Evolutionary conservation across 1,284 basidiomycete genomes (phyloP).

Genomic region (Apiotrichum domesticum): DNA sequence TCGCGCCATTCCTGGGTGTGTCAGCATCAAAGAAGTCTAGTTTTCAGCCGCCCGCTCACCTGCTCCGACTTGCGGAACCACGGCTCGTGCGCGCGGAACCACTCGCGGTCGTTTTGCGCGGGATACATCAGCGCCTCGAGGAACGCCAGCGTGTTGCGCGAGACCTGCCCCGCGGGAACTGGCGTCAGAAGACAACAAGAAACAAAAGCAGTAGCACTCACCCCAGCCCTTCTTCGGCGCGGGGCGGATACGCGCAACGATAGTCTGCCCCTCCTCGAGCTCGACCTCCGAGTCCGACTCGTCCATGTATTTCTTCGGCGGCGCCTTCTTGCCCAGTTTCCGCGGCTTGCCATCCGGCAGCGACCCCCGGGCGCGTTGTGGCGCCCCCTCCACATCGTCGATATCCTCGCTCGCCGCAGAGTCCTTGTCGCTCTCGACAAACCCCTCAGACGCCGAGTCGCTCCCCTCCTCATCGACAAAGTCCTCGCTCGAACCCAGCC

Average conservation of each 20-base stretch:
- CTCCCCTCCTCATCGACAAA: slow-evolving; percentile 1
- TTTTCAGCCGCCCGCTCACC: slow-evolving; percentile 18
- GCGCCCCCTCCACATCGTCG: slow-evolving; percentile 6
- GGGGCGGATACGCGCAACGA: slow-evolving; percentile 47
- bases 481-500: too few species aligned
- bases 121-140: slow-evolving; percentile 64
- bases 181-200: not conserved
- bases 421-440: slow-evolving; percentile 23
- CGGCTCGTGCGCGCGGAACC: slow-evolving; percentile 61
- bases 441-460: slow-evolving; percentile 17
- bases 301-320: slow-evolving; percentile 3
- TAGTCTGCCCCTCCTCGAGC: slow-evolving; percentile 33
- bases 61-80: slow-evolving; percentile 73
- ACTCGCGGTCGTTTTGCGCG: slow-evolving; percentile 76
- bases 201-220: slow-evolving; percentile 38
- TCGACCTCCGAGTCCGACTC: slow-evolving; percentile 28
- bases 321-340: not conserved
- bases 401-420: slow-evolving; percentile 32
- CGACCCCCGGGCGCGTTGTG: slow-evolving; percentile 5
- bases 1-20: slow-evolving; percentile 64
- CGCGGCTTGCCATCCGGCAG: not conserved
- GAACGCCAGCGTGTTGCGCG: slow-evolving; percentile 75
- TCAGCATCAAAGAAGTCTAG: not conserved
- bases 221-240: slow-evolving; percentile 76
- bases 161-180: slow-evolving; percentile 81